Evolutionary conservation across 345 rosid genomes (phyloP).

Genomic region (Heritiera fomes): DNA sequence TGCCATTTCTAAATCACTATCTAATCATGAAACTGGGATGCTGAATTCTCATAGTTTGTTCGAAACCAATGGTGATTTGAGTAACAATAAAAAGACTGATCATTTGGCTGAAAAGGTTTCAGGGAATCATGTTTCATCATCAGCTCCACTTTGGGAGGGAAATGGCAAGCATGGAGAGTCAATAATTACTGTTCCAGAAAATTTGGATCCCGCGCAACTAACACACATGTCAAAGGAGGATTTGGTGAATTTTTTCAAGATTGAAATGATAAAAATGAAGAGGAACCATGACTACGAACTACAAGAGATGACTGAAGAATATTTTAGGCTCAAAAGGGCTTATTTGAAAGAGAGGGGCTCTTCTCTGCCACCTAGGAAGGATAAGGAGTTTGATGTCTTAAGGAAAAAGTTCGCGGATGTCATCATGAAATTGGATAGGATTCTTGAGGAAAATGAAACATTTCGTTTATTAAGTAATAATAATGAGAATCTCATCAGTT

Average conservation of each 20-base stretch:
- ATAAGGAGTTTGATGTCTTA: conserved; percentile 67
- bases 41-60: conserved; percentile 47
- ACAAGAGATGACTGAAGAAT: conserved; percentile 61
- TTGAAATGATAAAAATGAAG: conserved; percentile 86
- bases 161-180: conserved; percentile 70
- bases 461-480: conserved; percentile 33
- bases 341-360: conserved; percentile 58
- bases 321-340: conserved; percentile 59
- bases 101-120: conserved; percentile 57
- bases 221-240: conserved; percentile 46
- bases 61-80: conserved; percentile 46
- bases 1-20: conserved; percentile 51
- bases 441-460: conserved; percentile 52
- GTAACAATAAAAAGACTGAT: conserved; percentile 41
- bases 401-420: conserved; percentile 70
- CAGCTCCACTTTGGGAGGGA: conserved; percentile 46
- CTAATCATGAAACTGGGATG: conserved; percentile 51
- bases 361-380: conserved; percentile 54
- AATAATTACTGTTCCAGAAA: conserved; percentile 48
- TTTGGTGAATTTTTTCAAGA: conserved; percentile 51
- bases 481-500: conserved; percentile 35
- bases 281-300: conserved; percentile 63
- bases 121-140: conserved; percentile 41
- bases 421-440: conserved; percentile 53
- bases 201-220: conserved; percentile 43